These are phyloP conservation scores for Talaromyces sp. DNA, from an alignment of 2,329 filamentous ascomycete genomes.

Conservation along the genomic window DNA sequence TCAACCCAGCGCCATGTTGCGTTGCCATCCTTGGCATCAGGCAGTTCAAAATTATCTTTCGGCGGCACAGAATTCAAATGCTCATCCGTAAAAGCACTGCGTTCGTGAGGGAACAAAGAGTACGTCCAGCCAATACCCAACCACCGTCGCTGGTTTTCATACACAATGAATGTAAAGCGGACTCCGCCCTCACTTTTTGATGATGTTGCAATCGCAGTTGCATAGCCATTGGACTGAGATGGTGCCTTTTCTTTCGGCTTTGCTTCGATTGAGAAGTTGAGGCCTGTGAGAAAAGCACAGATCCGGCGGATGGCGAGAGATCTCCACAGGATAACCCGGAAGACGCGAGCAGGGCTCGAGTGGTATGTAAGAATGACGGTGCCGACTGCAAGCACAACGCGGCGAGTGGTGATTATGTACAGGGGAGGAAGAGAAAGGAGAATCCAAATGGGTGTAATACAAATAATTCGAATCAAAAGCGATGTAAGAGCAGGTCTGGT, in stretches of 20 bases:
- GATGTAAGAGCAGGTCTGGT: constrained; percentile 84
- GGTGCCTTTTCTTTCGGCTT: constrained; percentile 15
- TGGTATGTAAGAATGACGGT: constrained; percentile 90
- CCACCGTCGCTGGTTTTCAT: constrained; percentile 95
- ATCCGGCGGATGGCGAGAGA: constrained; percentile 68
- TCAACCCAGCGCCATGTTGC: constrained; percentile 76
- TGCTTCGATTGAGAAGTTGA: constrained; percentile 58
- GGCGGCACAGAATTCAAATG: constrained; percentile 75
- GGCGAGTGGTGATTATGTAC: constrained; percentile 77
- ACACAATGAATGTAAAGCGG: constrained; percentile 92
- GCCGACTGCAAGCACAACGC: constrained; percentile 78
- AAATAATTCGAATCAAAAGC: constrained; percentile 80
- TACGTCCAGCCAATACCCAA: constrained; percentile 92
- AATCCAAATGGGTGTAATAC: constrained; percentile 86
- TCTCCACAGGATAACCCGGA: constrained; percentile 84
- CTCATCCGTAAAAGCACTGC: constrained; percentile 91
- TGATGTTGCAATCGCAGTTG: constrained; percentile 45
- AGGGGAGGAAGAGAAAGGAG: constrained; percentile 74
- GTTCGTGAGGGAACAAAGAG: constrained; percentile 83
- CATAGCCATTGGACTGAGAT: constrained; percentile 38
- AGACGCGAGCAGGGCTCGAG: constrained; percentile 76
- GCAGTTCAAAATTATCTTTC: constrained; percentile 67
- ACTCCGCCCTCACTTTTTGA: constrained; percentile 64
- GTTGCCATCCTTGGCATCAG: constrained; percentile 59
- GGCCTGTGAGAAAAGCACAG: constrained; percentile 70